phyloP scores from a whole-genome alignment of 2,329 filamentous ascomycete genomes.

The Dactylellina leptospora region DNA sequence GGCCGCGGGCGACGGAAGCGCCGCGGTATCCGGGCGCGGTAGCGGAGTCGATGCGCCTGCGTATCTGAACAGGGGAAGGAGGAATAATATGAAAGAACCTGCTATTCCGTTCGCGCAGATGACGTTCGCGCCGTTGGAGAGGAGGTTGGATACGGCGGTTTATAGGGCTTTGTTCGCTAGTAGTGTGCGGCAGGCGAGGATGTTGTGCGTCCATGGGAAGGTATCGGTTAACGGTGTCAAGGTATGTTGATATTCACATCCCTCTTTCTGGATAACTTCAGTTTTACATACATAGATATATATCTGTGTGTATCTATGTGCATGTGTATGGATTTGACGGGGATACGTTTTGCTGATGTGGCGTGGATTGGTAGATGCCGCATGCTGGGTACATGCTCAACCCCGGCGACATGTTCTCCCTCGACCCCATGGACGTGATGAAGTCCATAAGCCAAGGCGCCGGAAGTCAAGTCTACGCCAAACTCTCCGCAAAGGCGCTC shows the following conservation, averaged over 20 bases:
- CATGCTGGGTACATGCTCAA: conserved; percentile 94
- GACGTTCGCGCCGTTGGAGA: conserved; percentile 89
- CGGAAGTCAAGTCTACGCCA: conserved; percentile 65
- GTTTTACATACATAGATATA: not conserved
- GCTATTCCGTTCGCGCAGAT: conserved; percentile 93
- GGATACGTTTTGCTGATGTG: too few species aligned
- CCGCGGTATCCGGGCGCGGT: conserved; percentile 83
- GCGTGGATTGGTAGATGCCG: conserved; percentile 74
- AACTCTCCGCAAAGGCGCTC: conserved; percentile 31
- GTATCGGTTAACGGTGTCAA: conserved; percentile 97
- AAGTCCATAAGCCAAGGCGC: conserved; percentile 77
- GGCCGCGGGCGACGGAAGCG: conserved; percentile 80
- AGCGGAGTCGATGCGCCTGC: conserved; percentile 68
- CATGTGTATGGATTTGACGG: not conserved
- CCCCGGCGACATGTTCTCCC: conserved; percentile 97
- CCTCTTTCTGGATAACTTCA: not conserved
- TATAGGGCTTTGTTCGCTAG: conserved; percentile 94
- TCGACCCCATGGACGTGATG: conserved; percentile 86
- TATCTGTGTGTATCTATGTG: not conserved
- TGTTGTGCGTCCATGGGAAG: conserved; percentile 90
- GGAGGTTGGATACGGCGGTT: conserved; percentile 90
- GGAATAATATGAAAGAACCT: conserved; percentile 58
- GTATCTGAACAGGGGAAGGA: conserved; percentile 17
- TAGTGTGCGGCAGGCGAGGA: conserved; percentile 88
- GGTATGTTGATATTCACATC: conserved; percentile 64